phyloP scores from a whole-genome alignment of 2,329 filamentous ascomycete genomes.

The Hypocreales sp. region DNA sequence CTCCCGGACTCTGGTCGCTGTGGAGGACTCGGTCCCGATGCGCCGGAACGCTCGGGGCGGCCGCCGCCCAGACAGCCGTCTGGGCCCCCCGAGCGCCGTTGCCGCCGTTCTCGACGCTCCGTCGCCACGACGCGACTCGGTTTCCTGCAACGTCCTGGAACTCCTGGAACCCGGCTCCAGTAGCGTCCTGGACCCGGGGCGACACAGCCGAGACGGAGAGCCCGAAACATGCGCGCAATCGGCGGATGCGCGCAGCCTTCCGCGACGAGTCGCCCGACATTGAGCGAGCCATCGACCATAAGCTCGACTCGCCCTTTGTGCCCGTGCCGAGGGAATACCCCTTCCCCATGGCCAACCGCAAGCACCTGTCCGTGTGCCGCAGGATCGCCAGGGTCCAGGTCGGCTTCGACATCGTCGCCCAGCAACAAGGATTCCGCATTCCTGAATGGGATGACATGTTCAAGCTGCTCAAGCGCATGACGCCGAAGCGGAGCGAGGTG shows the following conservation, averaged over 20 bases:
- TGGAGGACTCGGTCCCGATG: no score
- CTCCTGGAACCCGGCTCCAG: no score
- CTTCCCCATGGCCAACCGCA: constrained; percentile 7
- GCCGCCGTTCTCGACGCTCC: no score
- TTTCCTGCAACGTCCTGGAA: no score
- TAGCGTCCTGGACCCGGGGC: no score
- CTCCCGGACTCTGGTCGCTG: no score
- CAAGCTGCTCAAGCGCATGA: constrained; percentile 19
- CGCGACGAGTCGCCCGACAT: constrained; percentile 7
- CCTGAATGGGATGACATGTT: constrained; percentile 26
- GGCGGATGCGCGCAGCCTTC: constrained; percentile 14
- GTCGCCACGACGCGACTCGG: no score
- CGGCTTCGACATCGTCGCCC: constrained; percentile 18
- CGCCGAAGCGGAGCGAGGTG: constrained; percentile 14
- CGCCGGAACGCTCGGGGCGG: no score
- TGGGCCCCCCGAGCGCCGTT: no score
- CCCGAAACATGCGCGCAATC: constrained; percentile 11
- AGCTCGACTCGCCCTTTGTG: constrained; percentile 12
- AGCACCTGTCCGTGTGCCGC: constrained; percentile 8
- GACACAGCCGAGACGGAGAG: no score
- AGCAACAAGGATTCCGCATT: constrained; percentile 11
- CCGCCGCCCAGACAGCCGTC: no score
- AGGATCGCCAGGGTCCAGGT: constrained; percentile 19
- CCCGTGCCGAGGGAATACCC: constrained; percentile 13
- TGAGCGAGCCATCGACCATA: constrained; percentile 7